Evolutionary conservation across 768 basidiomycete species (phyloP).

Genomic region (Xerocomus brunneocitrinus): DNA sequence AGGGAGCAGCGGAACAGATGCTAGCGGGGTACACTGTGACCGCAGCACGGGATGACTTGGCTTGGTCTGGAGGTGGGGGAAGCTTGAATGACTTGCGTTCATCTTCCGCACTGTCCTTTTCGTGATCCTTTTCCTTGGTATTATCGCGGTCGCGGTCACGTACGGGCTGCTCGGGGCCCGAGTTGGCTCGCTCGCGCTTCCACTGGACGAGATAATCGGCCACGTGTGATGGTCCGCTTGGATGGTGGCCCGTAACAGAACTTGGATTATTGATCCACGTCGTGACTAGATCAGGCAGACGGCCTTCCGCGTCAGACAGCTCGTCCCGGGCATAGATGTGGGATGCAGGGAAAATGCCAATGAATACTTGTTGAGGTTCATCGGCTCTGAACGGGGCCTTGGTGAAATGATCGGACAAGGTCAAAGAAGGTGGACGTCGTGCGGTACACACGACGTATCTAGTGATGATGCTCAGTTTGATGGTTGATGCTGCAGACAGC

Average conservation of each 20-base stretch:
- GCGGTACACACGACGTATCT: slow-evolving; percentile 88
- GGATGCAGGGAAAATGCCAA: slow-evolving; percentile 90
- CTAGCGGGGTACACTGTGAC: slow-evolving; percentile 71
- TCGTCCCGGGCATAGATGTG: slow-evolving; percentile 86
- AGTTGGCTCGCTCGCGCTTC: slow-evolving; percentile 34
- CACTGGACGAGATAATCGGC: slow-evolving; percentile 46
- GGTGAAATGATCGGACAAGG: slow-evolving; percentile 57
- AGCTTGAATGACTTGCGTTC: slow-evolving; percentile 65
- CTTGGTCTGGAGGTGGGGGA: slow-evolving; percentile 70
- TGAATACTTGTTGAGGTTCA: slow-evolving; percentile 83
- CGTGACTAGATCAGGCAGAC: slow-evolving; percentile 70
- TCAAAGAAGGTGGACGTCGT: slow-evolving; percentile 59
- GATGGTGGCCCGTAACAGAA: slow-evolving; percentile 29
- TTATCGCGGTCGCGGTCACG: slow-evolving; percentile 33
- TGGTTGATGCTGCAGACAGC: neutral
- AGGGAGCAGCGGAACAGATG: slow-evolving; percentile 68
- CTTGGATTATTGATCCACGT: slow-evolving; percentile 41
- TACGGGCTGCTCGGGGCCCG: slow-evolving; percentile 21
- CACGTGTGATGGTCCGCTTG: slow-evolving; percentile 34
- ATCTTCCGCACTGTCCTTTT: slow-evolving; percentile 58
- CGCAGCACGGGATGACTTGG: slow-evolving; percentile 66
- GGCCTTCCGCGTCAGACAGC: slow-evolving; percentile 82
- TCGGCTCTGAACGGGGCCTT: slow-evolving; percentile 58
- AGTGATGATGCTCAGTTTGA: neutral
- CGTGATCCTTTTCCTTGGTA: slow-evolving; percentile 51